phyloP scores from a whole-genome alignment of 108 stramenopile genomes.

The Schizochytrium sp. region DNA sequence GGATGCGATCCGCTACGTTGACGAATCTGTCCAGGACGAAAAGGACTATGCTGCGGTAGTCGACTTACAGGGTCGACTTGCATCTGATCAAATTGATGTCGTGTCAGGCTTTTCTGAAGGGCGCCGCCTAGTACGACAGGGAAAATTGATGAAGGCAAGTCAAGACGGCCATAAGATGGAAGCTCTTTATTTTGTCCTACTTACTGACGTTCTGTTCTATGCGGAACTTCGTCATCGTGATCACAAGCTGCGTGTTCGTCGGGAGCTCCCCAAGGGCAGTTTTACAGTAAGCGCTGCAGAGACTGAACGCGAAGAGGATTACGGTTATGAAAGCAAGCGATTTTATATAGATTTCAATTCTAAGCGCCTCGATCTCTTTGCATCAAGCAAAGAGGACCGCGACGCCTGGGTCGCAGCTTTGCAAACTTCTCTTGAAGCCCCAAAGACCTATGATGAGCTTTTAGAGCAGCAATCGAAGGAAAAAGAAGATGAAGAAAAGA shows the following conservation, averaged over 20 bases:
- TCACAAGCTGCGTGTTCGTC: not conserved
- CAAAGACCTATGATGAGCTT: not conserved
- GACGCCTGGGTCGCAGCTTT: slow-evolving; percentile 22
- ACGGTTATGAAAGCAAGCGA: not conserved
- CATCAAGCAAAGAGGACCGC: not conserved
- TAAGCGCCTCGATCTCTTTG: slow-evolving; percentile 31
- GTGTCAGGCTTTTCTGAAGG: slow-evolving; percentile 17
- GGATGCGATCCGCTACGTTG: not conserved
- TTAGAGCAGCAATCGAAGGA: not conserved
- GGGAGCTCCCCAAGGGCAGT: not conserved
- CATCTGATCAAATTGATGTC: slow-evolving; percentile 9
- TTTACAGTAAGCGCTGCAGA: not conserved
- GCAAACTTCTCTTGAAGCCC: not conserved
- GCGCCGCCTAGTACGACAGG: slow-evolving; percentile 11
- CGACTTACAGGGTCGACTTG: not conserved
- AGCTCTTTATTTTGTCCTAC: slow-evolving; percentile 29
- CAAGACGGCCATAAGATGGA: slow-evolving; percentile 36
- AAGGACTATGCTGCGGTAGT: slow-evolving; percentile 34
- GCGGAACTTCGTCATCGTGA: not conserved
- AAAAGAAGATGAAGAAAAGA: not conserved
- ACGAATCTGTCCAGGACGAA: slow-evolving; percentile 33
- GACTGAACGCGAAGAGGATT: slow-evolving; percentile 4
- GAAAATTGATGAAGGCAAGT: slow-evolving; percentile 8
- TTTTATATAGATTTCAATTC: not conserved
- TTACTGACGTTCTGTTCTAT: slow-evolving; percentile 29